Evolutionary conservation across 78 protist genomes (phyloP).

Genomic region (Monosiga brevicollis): DNA sequence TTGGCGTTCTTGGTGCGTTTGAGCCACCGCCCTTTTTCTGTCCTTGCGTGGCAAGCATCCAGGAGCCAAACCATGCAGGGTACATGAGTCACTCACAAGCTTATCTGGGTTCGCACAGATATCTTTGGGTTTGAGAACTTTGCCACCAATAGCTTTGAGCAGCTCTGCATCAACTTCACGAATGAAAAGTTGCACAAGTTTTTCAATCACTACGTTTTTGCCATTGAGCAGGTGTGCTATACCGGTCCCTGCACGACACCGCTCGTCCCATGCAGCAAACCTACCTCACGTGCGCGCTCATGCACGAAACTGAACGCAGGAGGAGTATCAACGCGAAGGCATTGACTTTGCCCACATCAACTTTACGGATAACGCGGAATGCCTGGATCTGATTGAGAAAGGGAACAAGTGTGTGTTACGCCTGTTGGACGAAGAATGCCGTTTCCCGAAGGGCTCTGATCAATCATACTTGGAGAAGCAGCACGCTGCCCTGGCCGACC

Average conservation of each 20-base stretch:
- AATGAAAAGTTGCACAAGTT: slow-evolving; percentile 84
- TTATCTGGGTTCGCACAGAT: slow-evolving; percentile 79
- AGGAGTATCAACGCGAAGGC: slow-evolving; percentile 55
- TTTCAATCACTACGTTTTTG: slow-evolving; percentile 45
- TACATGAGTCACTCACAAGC: too few relatives aligned
- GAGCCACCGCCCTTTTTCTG: too few relatives aligned
- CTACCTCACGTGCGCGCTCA: too few relatives aligned
- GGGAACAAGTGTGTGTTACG: slow-evolving; percentile 25
- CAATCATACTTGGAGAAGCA: slow-evolving; percentile 21
- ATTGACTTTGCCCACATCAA: slow-evolving; percentile 16
- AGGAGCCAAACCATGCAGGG: too few relatives aligned
- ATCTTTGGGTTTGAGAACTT: slow-evolving; percentile 91
- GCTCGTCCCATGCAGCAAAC: too few relatives aligned
- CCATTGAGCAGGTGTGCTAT: slow-evolving; percentile 25
- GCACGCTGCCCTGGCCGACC: not conserved
- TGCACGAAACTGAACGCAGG: too few relatives aligned
- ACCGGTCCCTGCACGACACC: too few relatives aligned
- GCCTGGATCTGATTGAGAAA: slow-evolving; percentile 27
- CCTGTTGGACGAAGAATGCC: slow-evolving; percentile 44
- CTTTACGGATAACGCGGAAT: slow-evolving; percentile 15
- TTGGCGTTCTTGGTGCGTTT: slow-evolving; percentile 65
- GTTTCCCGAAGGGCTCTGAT: slow-evolving; percentile 31
- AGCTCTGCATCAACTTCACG: slow-evolving; percentile 80
- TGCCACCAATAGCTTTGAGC: slow-evolving; percentile 65
- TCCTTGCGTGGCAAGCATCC: too few relatives aligned